Conservation (phyloP, 2,329 filamentous ascomycete genomes). For the Botrytis tulipae region DNA sequence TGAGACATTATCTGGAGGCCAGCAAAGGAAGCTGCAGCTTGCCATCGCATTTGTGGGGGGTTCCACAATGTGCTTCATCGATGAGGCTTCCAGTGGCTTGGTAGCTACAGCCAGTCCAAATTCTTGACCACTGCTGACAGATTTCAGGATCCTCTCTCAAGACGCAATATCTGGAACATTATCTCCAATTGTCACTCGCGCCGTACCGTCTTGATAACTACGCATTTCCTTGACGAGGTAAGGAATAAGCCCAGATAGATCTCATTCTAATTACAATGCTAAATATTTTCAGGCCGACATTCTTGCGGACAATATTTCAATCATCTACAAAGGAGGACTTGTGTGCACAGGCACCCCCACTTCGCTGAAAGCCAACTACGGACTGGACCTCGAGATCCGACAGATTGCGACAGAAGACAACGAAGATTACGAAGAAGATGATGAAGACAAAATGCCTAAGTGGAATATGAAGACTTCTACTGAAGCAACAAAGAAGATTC, state of each 20-base stretch:
- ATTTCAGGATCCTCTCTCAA: conserved; percentile 52
- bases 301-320: neutral
- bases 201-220: conserved; percentile 48
- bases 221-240: neutral
- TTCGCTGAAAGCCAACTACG: neutral
- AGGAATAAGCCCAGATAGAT: neutral
- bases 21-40: conserved; percentile 65
- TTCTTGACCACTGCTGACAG: neutral
- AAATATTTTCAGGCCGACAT: neutral
- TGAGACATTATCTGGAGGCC: conserved; percentile 61
- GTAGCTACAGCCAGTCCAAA: conserved; percentile 31
- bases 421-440: neutral
- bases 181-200: conserved; percentile 59
- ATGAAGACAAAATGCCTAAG: neutral
- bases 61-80: conserved; percentile 61
- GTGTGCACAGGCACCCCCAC: neutral
- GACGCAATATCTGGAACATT: conserved; percentile 68
- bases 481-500: neutral
- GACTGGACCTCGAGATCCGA: neutral
- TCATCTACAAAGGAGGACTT: neutral
- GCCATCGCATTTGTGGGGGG: conserved; percentile 68
- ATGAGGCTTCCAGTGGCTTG: conserved; percentile 64
- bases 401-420: neutral
- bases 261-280: neutral
- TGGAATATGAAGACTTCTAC: neutral